Evolutionary conservation across 2,329 filamentous ascomycete genomes (phyloP).

Genomic region (Hypoxylon sp.): DNA sequence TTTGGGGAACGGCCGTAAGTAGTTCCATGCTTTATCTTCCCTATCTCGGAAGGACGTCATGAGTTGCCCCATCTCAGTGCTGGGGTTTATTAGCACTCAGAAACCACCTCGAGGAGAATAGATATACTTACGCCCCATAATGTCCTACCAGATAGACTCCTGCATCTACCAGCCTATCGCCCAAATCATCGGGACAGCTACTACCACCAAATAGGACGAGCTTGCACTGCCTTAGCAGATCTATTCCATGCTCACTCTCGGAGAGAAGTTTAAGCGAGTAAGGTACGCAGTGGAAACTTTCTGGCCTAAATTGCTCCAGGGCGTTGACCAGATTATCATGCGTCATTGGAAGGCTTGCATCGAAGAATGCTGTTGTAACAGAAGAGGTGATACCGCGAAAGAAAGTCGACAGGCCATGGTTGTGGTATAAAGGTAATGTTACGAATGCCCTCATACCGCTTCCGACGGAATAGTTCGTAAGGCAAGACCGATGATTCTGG

Average conservation of each 20-base stretch:
- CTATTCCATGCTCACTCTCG: constrained; percentile 66
- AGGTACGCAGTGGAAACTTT: constrained; percentile 69
- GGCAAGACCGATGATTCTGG: constrained; percentile 60
- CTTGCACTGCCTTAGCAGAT: constrained; percentile 59
- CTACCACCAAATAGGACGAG: constrained; percentile 67
- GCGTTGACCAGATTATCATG: constrained; percentile 59
- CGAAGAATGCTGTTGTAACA: constrained; percentile 64
- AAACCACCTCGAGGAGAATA: neutral
- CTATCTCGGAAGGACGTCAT: constrained; percentile 68
- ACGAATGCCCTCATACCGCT: constrained; percentile 63
- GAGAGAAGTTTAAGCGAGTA: constrained; percentile 71
- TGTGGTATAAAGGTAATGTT: constrained; percentile 67
- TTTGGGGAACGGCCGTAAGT: constrained; percentile 60
- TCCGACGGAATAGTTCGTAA: constrained; percentile 38
- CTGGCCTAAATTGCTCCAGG: constrained; percentile 58
- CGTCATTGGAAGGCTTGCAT: constrained; percentile 65
- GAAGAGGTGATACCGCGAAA: constrained; percentile 63
- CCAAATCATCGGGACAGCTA: constrained; percentile 67
- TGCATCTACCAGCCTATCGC: constrained; percentile 62
- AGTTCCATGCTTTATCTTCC: constrained; percentile 70
- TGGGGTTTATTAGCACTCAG: constrained; percentile 43
- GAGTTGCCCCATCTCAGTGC: constrained; percentile 70
- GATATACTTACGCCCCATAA: constrained; percentile 62
- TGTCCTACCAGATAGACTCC: constrained; percentile 66
- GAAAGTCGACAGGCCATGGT: constrained; percentile 65